These are phyloP conservation scores for Solanum neorickii DNA, from an alignment of 257 asterid genomes.

Conservation along the genomic window DNA sequence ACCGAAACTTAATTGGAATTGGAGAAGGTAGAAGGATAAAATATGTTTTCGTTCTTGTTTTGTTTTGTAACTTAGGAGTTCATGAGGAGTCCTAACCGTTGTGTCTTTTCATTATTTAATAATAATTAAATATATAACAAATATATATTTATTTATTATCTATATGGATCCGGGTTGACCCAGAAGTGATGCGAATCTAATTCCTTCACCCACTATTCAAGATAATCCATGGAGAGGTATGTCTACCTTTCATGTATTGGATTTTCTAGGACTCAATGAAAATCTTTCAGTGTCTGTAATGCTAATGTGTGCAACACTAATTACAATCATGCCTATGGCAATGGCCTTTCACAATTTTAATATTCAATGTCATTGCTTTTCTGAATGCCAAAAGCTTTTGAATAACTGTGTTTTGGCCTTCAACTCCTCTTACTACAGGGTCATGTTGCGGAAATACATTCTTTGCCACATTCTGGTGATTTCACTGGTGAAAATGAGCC, in stretches of 20 bases:
- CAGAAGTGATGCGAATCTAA: neutral
- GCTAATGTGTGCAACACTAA: neutral
- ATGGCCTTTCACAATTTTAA: neutral
- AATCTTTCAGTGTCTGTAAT: neutral
- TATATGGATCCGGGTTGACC: neutral
- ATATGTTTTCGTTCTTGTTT: neutral
- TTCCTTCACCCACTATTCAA: neutral
- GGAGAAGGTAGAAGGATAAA: neutral
- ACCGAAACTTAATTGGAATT: neutral
- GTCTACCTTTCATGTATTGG: neutral
- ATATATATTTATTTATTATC: no score
- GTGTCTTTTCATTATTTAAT: neutral
- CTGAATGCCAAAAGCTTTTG: neutral
- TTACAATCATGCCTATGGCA: neutral
- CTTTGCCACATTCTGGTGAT: constrained; percentile 26
- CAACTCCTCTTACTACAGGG: constrained; percentile 32
- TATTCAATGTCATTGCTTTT: neutral
- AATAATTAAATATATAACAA: no score
- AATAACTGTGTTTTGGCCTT: neutral
- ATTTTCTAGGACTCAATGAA: neutral
- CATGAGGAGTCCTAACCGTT: neutral
- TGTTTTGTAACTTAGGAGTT: neutral
- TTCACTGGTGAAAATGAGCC: constrained; percentile 28
- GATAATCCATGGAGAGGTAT: neutral
- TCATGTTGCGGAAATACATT: constrained; percentile 15